Evolutionary conservation across 78 protist genomes (phyloP).

Genomic region (slime mould (Dictyostelium discoideum)): DNA sequence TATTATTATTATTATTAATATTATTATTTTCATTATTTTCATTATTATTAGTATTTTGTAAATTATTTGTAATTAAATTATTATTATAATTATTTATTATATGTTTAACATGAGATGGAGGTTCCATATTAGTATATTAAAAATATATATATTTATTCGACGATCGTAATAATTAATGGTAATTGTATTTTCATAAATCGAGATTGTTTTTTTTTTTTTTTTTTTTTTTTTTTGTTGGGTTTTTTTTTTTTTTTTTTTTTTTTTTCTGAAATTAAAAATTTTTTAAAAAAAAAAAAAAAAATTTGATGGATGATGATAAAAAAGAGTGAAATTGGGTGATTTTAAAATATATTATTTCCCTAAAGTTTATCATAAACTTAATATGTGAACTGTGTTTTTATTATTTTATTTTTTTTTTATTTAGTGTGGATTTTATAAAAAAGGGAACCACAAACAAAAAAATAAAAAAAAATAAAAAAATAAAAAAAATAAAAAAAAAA

Average conservation of each 20-base stretch:
- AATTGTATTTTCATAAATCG: slow-evolving; percentile 7
- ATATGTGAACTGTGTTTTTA: neutral
- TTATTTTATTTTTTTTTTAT: neutral
- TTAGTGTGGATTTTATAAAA: neutral
- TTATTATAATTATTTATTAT: neutral
- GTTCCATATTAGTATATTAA: neutral
- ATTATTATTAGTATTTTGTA: neutral
- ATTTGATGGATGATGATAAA: neutral
- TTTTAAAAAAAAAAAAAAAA: too few species aligned
- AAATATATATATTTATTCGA: neutral
- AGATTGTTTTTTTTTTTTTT: neutral
- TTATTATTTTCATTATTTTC: neutral
- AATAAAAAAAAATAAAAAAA: neutral
- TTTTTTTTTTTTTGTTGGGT: neutral
- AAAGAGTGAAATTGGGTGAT: neutral
- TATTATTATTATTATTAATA: neutral
- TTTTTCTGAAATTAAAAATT: neutral
- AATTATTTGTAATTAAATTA: neutral
- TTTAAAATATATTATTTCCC: neutral
- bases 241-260: neutral
- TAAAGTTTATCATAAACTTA: neutral
- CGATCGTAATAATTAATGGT: neutral
- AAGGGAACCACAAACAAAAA: neutral
- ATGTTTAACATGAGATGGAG: neutral
- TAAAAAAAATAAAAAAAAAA: neutral